Base-by-base conservation (phyloP, 306 rosid genomes). In the Cucumis melo region DNA sequence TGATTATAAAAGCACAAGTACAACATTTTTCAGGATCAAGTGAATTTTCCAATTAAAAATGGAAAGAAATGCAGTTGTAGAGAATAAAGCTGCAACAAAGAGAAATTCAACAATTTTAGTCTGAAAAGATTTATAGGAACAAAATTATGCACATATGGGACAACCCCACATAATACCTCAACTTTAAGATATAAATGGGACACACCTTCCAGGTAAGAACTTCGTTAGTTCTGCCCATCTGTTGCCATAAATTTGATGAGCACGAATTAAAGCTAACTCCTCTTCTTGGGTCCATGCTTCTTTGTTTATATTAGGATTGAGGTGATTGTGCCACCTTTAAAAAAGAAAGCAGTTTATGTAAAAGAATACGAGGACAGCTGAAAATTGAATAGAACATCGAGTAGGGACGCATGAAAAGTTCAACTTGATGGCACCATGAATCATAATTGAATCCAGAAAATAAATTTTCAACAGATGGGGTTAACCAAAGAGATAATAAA, bases 201-300 rank as follows among this genome's bases (percentile, higher is more conserved):
- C 73, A 70, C 82, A 95, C 99, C 99, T 90, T 89, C 99, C 99
- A 50, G 97, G 98, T 85, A 95, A 88, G 74, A 88, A 79, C 83
- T 95, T 95, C 2, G 99, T 87, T 67, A 95, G 85, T 82, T 95
- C 99, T 60, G 99, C 99, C 99, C 99, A 95, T 87, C 83, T 88
- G 86, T 95, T 95, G 84, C 99, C 99, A 74, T 88, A 87, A 38
- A 90, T 83, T 71, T 90, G 92, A 90, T 95, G 99, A 50, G 98
- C 99, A 46, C 90, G 96, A 72, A 95, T 89, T 68, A 95, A 83
- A 83, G 97, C 96, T 75, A 95, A 75, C 86, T 95, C 99, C 81
- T 95, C 99, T 57, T 95, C 99, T 81, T 88, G 93, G 6, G 98
- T 92, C 99, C 99, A 95, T 82, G 99, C 98, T 78, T 95, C 97